phyloP scores from a whole-genome alignment of 2,329 filamentous ascomycete species.

The Metarhizium sp. region DNA sequence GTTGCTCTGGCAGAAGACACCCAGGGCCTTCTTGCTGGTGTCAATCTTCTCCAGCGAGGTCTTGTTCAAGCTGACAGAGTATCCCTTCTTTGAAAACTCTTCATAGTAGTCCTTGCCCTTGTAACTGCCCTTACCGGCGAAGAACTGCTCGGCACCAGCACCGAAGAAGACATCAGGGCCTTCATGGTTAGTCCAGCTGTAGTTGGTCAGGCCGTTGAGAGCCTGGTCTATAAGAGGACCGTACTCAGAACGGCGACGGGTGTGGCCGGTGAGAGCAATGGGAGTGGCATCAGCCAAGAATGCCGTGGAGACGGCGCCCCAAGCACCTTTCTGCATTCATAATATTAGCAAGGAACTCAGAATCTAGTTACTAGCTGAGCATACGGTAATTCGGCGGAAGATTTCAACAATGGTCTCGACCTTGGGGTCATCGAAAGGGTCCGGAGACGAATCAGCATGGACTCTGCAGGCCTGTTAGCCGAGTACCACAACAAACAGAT shows the following conservation, averaged over 20 bases:
- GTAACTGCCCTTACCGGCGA: constrained; percentile 54
- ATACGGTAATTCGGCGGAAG: constrained; percentile 58
- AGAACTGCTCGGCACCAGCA: constrained; percentile 75
- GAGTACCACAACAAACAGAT: neutral
- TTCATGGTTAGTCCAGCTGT: constrained; percentile 66
- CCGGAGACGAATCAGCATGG: constrained; percentile 66
- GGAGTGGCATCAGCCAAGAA: constrained; percentile 76
- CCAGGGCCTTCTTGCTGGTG: constrained; percentile 56
- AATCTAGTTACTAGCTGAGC: constrained; percentile 19
- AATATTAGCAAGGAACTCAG: neutral
- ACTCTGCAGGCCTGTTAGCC: constrained; percentile 30
- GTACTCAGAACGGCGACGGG: constrained; percentile 58
- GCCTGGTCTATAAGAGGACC: constrained; percentile 67
- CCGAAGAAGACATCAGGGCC: constrained; percentile 78
- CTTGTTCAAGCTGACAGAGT: constrained; percentile 65
- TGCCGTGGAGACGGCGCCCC: constrained; percentile 69
- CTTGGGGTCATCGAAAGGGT: constrained; percentile 74
- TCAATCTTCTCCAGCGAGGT: constrained; percentile 53
- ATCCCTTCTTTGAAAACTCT: constrained; percentile 62
- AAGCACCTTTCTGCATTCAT: constrained; percentile 35
- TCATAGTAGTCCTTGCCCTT: constrained; percentile 70
- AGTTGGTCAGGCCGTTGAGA: constrained; percentile 67
- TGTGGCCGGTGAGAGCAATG: constrained; percentile 65
- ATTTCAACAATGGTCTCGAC: constrained; percentile 76
- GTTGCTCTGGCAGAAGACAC: constrained; percentile 67